Conservation (phyloP, 2,329 filamentous ascomycete species). For the Beauveria pseudobassiana region DNA sequence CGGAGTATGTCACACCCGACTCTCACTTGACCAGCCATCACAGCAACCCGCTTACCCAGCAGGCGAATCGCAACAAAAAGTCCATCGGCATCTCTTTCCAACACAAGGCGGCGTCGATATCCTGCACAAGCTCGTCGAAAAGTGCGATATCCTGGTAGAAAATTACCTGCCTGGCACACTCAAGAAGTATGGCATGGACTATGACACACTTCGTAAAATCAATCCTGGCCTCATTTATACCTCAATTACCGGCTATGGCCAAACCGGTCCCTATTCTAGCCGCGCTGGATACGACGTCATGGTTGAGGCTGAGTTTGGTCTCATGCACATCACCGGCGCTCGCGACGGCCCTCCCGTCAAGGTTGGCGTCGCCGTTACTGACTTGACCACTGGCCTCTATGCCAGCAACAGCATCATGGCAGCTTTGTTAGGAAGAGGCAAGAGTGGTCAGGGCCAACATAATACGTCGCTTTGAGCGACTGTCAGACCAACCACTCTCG, state of each 20-base stretch:
- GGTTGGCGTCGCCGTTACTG: constrained; percentile 93
- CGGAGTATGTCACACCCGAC: constrained; percentile 47
- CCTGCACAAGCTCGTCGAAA: constrained; percentile 72
- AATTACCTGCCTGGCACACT: constrained; percentile 90
- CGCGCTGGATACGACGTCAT: constrained; percentile 97
- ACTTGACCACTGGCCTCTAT: constrained; percentile 90
- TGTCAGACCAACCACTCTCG: constrained; percentile 90
- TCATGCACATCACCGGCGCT: constrained; percentile 96
- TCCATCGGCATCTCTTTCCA: constrained; percentile 89
- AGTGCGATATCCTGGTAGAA: constrained; percentile 90
- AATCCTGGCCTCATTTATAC: constrained; percentile 89
- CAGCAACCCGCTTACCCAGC: constrained; percentile 13
- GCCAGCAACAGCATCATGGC: constrained; percentile 95
- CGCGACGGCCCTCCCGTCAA: constrained; percentile 89
- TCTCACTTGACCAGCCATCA: neutral
- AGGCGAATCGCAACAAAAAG: constrained; percentile 97
- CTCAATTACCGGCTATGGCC: constrained; percentile 94
- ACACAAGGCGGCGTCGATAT: constrained; percentile 75
- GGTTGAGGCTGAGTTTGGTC: constrained; percentile 95
- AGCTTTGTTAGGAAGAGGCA: constrained; percentile 67
- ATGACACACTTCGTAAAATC: constrained; percentile 67
- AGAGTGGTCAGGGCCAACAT: constrained; percentile 77
- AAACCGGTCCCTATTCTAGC: constrained; percentile 82
- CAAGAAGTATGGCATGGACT: constrained; percentile 88
- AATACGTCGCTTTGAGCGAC: constrained; percentile 85